A percentile compares a stretch with the other conserved stretches of the same genome.
Conservation (phyloP, 2,329 filamentous ascomycete genomes). For the Cladosporium sp. region DNA sequence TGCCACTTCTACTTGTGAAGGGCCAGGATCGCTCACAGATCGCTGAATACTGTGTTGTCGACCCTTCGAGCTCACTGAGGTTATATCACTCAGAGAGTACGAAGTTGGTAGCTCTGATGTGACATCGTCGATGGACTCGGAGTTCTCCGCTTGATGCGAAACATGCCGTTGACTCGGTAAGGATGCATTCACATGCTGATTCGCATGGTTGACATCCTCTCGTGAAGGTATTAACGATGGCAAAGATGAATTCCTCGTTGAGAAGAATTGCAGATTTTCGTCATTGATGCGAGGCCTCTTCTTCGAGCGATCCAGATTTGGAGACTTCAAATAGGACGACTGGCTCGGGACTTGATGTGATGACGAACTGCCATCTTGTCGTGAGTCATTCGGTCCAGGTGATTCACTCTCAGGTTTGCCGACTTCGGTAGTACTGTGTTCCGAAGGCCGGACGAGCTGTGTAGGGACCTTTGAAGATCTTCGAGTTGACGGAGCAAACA, state of each 20-base stretch:
- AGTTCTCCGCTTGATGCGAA: background rate
- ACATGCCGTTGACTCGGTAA: background rate
- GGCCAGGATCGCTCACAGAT: constrained; percentile 28
- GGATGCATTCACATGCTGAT: background rate
- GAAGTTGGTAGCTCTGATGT: constrained; percentile 38
- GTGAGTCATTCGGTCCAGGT: no score
- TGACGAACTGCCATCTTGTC: background rate
- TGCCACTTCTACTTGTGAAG: constrained; percentile 2
- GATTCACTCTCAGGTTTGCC: background rate
- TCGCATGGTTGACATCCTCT: background rate
- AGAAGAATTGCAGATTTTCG: background rate
- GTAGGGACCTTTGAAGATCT: background rate
- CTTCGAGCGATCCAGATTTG: constrained; percentile 19
- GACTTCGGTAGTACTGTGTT: background rate
- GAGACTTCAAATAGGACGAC: constrained; percentile 30
- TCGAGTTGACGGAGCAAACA: constrained; percentile 33
- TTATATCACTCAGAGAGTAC: constrained; percentile 36
- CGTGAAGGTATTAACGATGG: background rate
- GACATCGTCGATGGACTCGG: constrained; percentile 14
- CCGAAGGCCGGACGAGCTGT: background rate
- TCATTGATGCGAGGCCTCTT: constrained; percentile 17
- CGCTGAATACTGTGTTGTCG: constrained; percentile 21
- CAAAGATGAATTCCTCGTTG: background rate
- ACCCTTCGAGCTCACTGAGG: constrained; percentile 24
- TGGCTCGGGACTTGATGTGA: constrained; percentile 14